Evolutionary conservation across 345 rosid genomes (phyloP).

Genomic region (Erysimum cheiranthoides): DNA sequence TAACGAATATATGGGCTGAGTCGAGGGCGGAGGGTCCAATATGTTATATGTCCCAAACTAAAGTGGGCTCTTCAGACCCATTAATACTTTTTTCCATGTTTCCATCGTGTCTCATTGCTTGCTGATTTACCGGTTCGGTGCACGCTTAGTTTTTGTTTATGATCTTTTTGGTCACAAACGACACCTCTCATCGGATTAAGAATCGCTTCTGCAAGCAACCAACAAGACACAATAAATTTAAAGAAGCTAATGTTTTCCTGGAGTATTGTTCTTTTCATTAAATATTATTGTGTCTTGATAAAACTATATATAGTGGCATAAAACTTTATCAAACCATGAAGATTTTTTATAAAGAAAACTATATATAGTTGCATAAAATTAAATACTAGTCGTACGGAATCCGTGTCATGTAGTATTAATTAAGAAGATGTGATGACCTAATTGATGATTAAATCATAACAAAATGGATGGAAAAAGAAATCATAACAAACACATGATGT

Average conservation of each 20-base stretch:
- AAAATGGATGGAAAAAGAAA: slow-evolving; percentile 7
- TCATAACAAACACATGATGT: slow-evolving; percentile 16
- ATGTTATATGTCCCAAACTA: not conserved
- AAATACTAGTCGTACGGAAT: not conserved
- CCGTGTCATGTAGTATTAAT: not conserved
- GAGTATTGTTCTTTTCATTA: too few relatives aligned
- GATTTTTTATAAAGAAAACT: not conserved
- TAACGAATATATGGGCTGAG: not conserved
- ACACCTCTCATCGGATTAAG: too few relatives aligned
- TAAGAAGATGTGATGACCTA: slow-evolving; percentile 3
- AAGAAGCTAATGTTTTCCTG: too few relatives aligned
- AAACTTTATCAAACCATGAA: not conserved
- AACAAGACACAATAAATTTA: not conserved
- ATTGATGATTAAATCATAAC: not conserved
- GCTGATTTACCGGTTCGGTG: not conserved
- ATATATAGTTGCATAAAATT: not conserved
- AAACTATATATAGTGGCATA: not conserved
- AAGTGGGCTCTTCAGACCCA: slow-evolving; percentile 9
- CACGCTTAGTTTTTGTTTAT: not conserved
- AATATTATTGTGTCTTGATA: too few relatives aligned
- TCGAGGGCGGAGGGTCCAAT: not conserved
- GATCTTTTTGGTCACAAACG: not conserved
- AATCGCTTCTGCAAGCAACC: not conserved
- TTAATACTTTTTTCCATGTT: not conserved
- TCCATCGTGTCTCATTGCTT: not conserved